phyloP scores from a whole-genome alignment of 73 alveolate species.

The Tetrahymena borealis region DNA sequence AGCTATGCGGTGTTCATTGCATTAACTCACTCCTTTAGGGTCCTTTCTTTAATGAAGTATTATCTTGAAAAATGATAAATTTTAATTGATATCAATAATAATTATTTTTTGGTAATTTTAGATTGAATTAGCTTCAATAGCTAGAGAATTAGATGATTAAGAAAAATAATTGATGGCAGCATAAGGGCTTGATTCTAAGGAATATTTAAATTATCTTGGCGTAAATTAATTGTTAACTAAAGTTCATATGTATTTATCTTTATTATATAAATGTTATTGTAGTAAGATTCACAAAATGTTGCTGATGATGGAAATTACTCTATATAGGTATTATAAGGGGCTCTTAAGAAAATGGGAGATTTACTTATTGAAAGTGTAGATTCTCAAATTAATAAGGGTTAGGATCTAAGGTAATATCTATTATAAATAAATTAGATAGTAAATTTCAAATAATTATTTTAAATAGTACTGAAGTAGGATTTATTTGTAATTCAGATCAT shows the following conservation, averaged over 20 bases:
- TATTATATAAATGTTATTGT: too few relatives aligned
- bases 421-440: background rate
- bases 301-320: constrained; percentile 90
- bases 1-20: constrained; percentile 91
- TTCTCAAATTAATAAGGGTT: background rate
- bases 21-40: constrained; percentile 82
- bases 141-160: constrained; percentile 61
- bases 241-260: too few relatives aligned
- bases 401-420: background rate
- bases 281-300: constrained; percentile 60
- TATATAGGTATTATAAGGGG: constrained; percentile 74
- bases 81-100: too few relatives aligned
- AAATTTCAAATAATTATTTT: background rate
- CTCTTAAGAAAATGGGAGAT: constrained; percentile 45
- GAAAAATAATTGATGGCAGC: constrained; percentile 52
- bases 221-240: background rate
- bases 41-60: constrained; percentile 78
- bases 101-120: too few relatives aligned
- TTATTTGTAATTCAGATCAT: constrained; percentile 79
- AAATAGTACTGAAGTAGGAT: constrained; percentile 66
- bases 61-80: too few relatives aligned
- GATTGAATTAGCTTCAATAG: constrained; percentile 63
- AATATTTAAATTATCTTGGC: background rate
- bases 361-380: background rate
- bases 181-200: background rate